Evolutionary conservation across 306 rosid species (phyloP).

Genomic region (Trifolium repens): DNA sequence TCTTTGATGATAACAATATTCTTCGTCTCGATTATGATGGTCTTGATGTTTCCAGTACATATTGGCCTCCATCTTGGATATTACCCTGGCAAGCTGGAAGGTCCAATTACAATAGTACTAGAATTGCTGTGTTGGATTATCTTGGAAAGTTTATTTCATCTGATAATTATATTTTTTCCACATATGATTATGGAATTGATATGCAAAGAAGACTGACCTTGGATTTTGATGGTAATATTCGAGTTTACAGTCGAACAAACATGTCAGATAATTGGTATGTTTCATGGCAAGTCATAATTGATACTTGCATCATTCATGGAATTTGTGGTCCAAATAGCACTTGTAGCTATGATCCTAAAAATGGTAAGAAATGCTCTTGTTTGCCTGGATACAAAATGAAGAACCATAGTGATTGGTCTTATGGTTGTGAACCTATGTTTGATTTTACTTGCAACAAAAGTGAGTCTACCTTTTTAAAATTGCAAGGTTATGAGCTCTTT

Average conservation of each 20-base stretch:
- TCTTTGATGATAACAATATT: conserved; percentile 34
- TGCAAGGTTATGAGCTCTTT: conserved; percentile 29
- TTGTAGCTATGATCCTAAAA: conserved; percentile 22
- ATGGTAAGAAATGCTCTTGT: conserved; percentile 42
- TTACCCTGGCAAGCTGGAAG: conserved; percentile 13
- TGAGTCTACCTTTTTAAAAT: conserved; percentile 32
- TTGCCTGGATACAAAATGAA: conserved; percentile 35
- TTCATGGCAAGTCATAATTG: conserved; percentile 39
- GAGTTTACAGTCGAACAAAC: conserved; percentile 39
- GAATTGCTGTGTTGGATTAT: conserved; percentile 17
- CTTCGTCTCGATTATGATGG: conserved; percentile 41
- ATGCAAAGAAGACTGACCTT: conserved; percentile 34
- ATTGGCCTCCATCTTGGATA: conserved; percentile 40
- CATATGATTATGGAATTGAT: conserved; percentile 40
- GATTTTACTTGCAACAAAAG: conserved; percentile 12
- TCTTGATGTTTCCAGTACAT: conserved; percentile 33
- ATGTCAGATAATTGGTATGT: conserved; percentile 32
- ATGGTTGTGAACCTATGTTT: conserved; percentile 56
- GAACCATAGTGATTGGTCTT: conserved; percentile 42
- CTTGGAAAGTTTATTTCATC: conserved; percentile 21
- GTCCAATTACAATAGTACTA: conserved; percentile 24
- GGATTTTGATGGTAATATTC: conserved; percentile 46
- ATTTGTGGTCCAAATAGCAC: conserved; percentile 49
- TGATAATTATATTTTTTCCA: background rate
- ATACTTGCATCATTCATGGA: conserved; percentile 40